These are phyloP conservation scores for Pyrenochaeta sp. DNA, from an alignment of 2,329 filamentous ascomycete genomes.

Conservation along the genomic window DNA sequence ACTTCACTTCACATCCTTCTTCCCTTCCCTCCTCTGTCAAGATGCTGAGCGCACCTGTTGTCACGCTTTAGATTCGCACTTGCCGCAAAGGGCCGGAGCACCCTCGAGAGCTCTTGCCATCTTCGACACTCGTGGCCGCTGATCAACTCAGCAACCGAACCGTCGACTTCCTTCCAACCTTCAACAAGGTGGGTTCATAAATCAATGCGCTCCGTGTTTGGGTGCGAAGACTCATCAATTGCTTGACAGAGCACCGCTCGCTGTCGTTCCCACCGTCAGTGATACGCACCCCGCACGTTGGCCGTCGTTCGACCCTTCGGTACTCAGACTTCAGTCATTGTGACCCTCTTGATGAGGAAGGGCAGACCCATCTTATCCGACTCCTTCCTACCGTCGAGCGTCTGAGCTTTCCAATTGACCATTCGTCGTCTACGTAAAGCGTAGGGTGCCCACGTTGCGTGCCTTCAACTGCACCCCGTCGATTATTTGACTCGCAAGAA, in stretches of 20 bases:
- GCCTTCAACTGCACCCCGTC: slow-evolving; percentile 32
- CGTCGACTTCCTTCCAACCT: slow-evolving; percentile 5
- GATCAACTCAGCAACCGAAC: slow-evolving; percentile 30
- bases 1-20: slow-evolving; percentile 5
- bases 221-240: slow-evolving; percentile 23
- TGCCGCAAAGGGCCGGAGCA: slow-evolving; percentile 18
- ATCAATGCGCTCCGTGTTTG: slow-evolving; percentile 7
- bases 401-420: slow-evolving; percentile 7
- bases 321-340: slow-evolving; percentile 6
- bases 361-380: slow-evolving; percentile 9
- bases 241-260: slow-evolving; percentile 19
- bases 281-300: slow-evolving; percentile 23
- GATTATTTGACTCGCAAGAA: slow-evolving; percentile 30
- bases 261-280: slow-evolving; percentile 22
- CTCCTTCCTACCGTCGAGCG: slow-evolving; percentile 9
- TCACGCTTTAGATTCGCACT: slow-evolving; percentile 37
- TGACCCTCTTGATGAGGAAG: slow-evolving; percentile 20
- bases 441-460: slow-evolving; percentile 32
- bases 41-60: slow-evolving; percentile 24
- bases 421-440: slow-evolving; percentile 12
- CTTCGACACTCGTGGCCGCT: slow-evolving; percentile 29
- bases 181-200: slow-evolving; percentile 19
- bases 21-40: slow-evolving; percentile 13
- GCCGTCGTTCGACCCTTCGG: slow-evolving; percentile 7
- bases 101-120: slow-evolving; percentile 22